A percentile compares a stretch with the other conserved stretches of the same genome.
Conservation (phyloP, 2,329 filamentous ascomycete species). For the Torrubiellomyces zombiae region DNA sequence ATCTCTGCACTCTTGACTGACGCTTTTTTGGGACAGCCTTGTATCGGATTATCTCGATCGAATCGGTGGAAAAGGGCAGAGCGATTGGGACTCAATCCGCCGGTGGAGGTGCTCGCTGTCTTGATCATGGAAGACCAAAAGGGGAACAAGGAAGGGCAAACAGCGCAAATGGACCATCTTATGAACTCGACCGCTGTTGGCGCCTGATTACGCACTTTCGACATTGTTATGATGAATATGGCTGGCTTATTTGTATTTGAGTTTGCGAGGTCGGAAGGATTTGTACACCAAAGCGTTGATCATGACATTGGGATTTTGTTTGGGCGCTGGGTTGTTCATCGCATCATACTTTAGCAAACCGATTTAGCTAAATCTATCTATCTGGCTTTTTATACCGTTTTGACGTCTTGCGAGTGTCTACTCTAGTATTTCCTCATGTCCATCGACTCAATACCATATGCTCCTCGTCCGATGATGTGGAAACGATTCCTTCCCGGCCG, state of each 20-base stretch:
- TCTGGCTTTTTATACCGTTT: not conserved
- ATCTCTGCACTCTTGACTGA: too few relatives aligned
- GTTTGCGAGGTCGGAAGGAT: too few relatives aligned
- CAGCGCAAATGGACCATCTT: slow-evolving; percentile 59
- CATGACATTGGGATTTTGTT: not conserved
- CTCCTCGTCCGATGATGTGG: slow-evolving; percentile 83
- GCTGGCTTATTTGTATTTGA: too few relatives aligned
- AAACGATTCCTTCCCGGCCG: slow-evolving; percentile 32
- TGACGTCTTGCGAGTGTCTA: too few relatives aligned
- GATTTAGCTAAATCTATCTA: too few relatives aligned
- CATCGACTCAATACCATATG: slow-evolving; percentile 65
- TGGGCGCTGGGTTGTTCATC: too few relatives aligned
- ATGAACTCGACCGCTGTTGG: slow-evolving; percentile 31
- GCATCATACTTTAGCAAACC: too few relatives aligned
- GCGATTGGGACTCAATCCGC: slow-evolving; percentile 66
- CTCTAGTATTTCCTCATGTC: slow-evolving; percentile 1
- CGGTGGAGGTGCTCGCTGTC: slow-evolving; percentile 78
- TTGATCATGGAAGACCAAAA: slow-evolving; percentile 53
- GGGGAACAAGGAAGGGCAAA: slow-evolving; percentile 36
- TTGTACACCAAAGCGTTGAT: too few relatives aligned
- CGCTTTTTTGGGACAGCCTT: slow-evolving; percentile 46
- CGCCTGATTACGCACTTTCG: slow-evolving; percentile 9
- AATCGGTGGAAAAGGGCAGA: slow-evolving; percentile 83
- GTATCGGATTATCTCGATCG: slow-evolving; percentile 64
- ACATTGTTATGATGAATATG: too few relatives aligned